Percentiles rank a stretch among this genome's conserved stretches.
Evolutionary conservation across 2,329 filamentous ascomycete genomes (phyloP).

Genomic region (Ophiocordyceps camponoti-rufipedis): DNA sequence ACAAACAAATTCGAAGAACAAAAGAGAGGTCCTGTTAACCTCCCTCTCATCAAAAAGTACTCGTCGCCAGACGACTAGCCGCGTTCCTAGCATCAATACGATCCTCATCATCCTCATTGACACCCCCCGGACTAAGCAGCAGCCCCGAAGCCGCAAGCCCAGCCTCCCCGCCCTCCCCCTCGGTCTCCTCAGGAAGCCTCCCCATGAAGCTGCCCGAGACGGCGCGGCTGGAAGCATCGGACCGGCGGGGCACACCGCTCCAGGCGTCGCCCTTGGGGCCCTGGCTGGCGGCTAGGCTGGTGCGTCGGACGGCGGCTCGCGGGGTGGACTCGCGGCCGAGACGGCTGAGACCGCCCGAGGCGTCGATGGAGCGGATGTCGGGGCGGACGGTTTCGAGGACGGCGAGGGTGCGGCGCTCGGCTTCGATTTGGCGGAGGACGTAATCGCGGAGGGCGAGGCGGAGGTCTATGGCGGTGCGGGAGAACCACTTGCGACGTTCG

Average conservation of each 20-base stretch:
- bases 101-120: slow-evolving; percentile 74
- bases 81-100: slow-evolving; percentile 90
- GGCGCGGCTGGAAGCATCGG: slow-evolving; percentile 61
- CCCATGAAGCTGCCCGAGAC: slow-evolving; percentile 54
- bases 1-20: background rate
- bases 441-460: slow-evolving; percentile 76
- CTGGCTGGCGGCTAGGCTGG: slow-evolving; percentile 71
- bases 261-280: slow-evolving; percentile 96
- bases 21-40: background rate
- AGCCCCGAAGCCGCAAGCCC: background rate
- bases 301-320: slow-evolving; percentile 36
- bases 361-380: slow-evolving; percentile 84
- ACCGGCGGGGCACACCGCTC: slow-evolving; percentile 78
- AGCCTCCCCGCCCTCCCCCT: slow-evolving; percentile 21
- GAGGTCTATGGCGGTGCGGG: slow-evolving; percentile 69
- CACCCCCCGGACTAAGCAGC: slow-evolving; percentile 21
- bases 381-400: slow-evolving; percentile 86
- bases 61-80: slow-evolving; percentile 79
- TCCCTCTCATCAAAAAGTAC: slow-evolving; percentile 50
- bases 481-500: slow-evolving; percentile 84
- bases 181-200: slow-evolving; percentile 43
- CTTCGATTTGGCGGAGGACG: slow-evolving; percentile 85
- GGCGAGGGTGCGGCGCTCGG: slow-evolving; percentile 77
- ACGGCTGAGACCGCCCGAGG: slow-evolving; percentile 73
- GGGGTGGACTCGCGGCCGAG: slow-evolving; percentile 82